These are phyloP conservation scores for Haplosporangium gracile DNA, from an alignment of 192 early-diverging fungal species.

Conservation along the genomic window DNA sequence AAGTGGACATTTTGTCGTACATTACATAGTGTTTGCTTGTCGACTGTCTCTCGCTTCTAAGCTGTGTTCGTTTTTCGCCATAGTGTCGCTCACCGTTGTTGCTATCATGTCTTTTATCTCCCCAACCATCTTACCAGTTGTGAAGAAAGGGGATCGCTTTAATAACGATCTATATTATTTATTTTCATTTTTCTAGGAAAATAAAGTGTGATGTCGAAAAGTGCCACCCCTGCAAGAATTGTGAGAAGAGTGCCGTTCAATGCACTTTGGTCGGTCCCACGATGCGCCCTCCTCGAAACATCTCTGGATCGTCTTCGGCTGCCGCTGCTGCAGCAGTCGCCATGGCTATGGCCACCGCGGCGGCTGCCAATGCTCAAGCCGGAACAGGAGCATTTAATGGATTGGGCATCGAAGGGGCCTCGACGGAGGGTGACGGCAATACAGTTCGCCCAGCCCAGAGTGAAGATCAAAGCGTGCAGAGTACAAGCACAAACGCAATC, in stretches of 20 bases:
- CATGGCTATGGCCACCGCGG: constrained; percentile 42
- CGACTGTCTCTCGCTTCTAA: not conserved
- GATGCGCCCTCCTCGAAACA: constrained; percentile 46
- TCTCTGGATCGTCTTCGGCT: constrained; percentile 46
- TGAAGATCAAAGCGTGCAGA: not conserved
- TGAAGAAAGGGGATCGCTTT: not conserved
- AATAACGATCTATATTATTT: not conserved
- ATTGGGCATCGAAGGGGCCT: not conserved
- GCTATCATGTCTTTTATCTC: not conserved
- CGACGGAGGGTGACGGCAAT: not conserved
- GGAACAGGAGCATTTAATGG: constrained; percentile 5
- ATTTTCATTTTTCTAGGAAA: constrained; percentile 17
- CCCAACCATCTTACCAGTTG: not conserved
- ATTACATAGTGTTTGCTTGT: not conserved
- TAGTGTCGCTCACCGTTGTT: not conserved
- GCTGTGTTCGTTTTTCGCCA: not conserved
- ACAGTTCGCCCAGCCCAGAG: not conserved
- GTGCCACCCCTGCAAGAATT: constrained; percentile 39
- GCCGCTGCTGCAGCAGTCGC: constrained; percentile 47
- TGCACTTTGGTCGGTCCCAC: constrained; percentile 48
- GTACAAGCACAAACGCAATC: too few species aligned
- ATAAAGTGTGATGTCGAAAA: constrained; percentile 56
- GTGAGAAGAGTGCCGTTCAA: constrained; percentile 43
- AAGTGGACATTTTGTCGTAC: not conserved
- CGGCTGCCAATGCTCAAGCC: constrained; percentile 24